Evolutionary conservation across 108 stramenopile species (phyloP).

Genomic region (Craspedostauros australis): DNA sequence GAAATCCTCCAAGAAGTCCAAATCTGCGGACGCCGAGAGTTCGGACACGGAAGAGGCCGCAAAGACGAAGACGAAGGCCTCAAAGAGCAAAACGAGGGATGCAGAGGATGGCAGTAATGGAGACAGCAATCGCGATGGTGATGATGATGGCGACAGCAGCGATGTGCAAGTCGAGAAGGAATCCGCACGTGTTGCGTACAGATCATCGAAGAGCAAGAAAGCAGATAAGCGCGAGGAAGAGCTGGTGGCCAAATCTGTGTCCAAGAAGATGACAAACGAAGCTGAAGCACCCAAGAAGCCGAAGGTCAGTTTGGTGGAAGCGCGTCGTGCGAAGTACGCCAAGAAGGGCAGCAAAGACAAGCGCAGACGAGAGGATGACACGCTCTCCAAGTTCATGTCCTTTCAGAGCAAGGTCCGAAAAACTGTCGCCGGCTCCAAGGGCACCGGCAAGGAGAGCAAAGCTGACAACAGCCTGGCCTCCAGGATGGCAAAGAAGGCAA

Average conservation of each 20-base stretch:
- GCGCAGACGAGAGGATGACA: conserved; percentile 53
- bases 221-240: too few species aligned
- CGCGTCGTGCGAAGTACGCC: conserved; percentile 58
- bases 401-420: conserved; percentile 62
- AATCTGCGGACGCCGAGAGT: too few species aligned
- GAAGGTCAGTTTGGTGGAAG: conserved; percentile 47
- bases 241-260: not conserved
- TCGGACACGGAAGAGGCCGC: too few species aligned
- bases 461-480: conserved; percentile 56
- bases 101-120: not conserved
- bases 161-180: not conserved
- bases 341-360: conserved; percentile 33
- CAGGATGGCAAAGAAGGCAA: conserved; percentile 46
- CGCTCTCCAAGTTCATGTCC: conserved; percentile 50
- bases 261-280: conserved; percentile 1
- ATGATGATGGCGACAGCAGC: not conserved
- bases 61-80: too few species aligned
- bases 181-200: not conserved
- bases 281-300: conserved; percentile 5
- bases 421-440: not conserved
- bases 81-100: not conserved
- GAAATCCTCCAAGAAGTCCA: too few species aligned
- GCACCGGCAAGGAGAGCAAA: not conserved
- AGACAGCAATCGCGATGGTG: not conserved
- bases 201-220: too few species aligned